phyloP scores from a whole-genome alignment of 2,329 filamentous ascomycete genomes.

The Sclerotinia nivalis region DNA sequence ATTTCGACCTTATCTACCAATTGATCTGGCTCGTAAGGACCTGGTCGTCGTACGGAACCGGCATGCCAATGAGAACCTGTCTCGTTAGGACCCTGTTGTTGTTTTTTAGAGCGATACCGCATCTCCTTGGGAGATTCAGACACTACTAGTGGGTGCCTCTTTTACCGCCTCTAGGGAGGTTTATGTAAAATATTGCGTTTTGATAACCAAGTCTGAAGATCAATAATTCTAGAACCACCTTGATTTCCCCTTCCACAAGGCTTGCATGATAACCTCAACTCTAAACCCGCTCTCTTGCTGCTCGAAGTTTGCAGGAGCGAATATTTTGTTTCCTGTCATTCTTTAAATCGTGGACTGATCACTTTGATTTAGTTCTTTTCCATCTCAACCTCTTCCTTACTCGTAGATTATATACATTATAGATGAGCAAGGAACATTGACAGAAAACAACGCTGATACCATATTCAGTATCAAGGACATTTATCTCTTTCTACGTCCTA shows the following conservation, averaged over 20 bases:
- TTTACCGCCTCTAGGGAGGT: too few species aligned
- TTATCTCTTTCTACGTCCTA: too few species aligned
- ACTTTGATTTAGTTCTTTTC: too few species aligned
- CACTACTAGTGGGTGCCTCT: background rate
- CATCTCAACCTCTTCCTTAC: too few species aligned
- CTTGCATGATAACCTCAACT: background rate
- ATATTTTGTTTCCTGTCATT: rapidly evolving
- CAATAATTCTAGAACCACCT: background rate
- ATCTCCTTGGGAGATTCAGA: too few species aligned
- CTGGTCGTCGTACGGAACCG: background rate
- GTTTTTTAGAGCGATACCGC: background rate
- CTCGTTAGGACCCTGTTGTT: background rate
- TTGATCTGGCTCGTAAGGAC: background rate
- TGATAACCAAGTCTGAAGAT: background rate
- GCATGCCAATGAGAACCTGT: background rate
- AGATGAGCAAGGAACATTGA: too few species aligned
- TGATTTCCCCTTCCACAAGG: background rate
- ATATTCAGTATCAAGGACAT: too few species aligned
- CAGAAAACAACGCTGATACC: too few species aligned
- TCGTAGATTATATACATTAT: too few species aligned
- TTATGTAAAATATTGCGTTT: background rate
- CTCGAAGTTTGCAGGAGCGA: background rate
- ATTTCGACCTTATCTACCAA: background rate
- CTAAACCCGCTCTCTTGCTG: too few species aligned
- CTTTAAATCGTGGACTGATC: too few species aligned